These are phyloP conservation scores for Volvariella volvacea DNA, from an alignment of 1,284 basidiomycete species.

Conservation along the genomic window DNA sequence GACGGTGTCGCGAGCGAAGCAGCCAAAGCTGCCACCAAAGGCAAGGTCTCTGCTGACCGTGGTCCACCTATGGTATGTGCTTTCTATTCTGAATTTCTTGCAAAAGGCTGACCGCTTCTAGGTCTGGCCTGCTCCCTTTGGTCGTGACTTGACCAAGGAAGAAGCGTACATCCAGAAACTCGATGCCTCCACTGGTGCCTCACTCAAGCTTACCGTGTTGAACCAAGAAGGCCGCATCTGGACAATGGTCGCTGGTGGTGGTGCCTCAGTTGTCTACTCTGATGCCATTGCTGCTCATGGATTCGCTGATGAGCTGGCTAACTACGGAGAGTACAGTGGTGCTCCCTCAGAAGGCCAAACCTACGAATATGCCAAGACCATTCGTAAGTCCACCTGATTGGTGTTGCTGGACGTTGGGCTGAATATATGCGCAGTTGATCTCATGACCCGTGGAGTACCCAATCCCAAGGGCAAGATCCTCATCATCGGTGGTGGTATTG, in stretches of 20 bases:
- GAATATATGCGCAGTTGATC: conserved; percentile 54
- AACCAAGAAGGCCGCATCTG: conserved; percentile 94
- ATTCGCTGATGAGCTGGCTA: conserved; percentile 95
- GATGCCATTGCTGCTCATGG: conserved; percentile 97
- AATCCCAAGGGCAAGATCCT: conserved; percentile 91
- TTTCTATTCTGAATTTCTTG: conserved; percentile 10
- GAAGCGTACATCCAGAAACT: conserved; percentile 99
- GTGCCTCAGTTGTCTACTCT: conserved; percentile 80
- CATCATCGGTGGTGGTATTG: conserved; percentile 99
- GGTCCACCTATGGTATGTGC: conserved; percentile 87
- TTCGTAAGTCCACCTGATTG: conserved; percentile 47
- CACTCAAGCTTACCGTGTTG: conserved; percentile 95
- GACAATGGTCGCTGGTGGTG: conserved; percentile 99
- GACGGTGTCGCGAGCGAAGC: conserved; percentile 32
- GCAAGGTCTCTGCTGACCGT: conserved; percentile 75
- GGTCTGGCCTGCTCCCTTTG: conserved; percentile 96
- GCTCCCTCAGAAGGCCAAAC: conserved; percentile 98
- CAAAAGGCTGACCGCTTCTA: conserved; percentile 16
- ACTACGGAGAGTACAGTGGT: conserved; percentile 99
- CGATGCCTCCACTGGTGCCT: conserved; percentile 95
- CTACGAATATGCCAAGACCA: conserved; percentile 99
- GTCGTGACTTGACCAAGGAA: conserved; percentile 96
- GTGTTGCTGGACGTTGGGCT: conserved; percentile 3
- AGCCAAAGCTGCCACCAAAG: conserved; percentile 33
- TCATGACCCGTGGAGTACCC: conserved; percentile 89